phyloP scores from a whole-genome alignment of 768 basidiomycete genomes.

The Collybia sp. region DNA sequence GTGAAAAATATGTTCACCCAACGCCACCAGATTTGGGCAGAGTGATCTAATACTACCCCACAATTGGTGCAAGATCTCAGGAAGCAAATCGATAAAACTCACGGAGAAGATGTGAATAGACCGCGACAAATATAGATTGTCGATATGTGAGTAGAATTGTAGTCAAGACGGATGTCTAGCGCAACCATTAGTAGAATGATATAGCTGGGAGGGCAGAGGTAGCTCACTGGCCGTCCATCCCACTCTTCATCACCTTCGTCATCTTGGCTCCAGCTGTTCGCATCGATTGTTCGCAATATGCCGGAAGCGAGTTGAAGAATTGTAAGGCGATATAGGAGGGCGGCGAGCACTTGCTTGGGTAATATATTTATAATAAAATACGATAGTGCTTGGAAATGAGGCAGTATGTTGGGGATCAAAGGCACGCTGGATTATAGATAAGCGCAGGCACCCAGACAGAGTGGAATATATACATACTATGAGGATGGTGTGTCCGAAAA shows the following conservation, averaged over 20 bases:
- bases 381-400: constrained; percentile 72
- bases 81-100: constrained; percentile 24
- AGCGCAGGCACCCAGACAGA: not conserved
- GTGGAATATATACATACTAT: constrained; percentile 47
- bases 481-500: constrained; percentile 71
- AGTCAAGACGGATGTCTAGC: constrained; percentile 72
- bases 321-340: constrained; percentile 73
- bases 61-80: not conserved
- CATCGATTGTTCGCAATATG: constrained; percentile 81
- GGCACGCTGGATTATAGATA: constrained; percentile 48
- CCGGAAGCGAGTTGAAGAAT: constrained; percentile 79
- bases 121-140: constrained; percentile 80
- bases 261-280: constrained; percentile 73
- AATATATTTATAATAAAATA: constrained; percentile 84
- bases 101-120: constrained; percentile 85
- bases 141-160: constrained; percentile 75
- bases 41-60: constrained; percentile 70
- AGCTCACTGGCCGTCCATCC: constrained; percentile 68
- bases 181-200: constrained; percentile 3
- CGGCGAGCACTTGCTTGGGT: constrained; percentile 78
- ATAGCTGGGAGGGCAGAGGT: not conserved
- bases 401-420: constrained; percentile 71
- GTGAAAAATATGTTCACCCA: constrained; percentile 92
- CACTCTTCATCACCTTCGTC: constrained; percentile 59
- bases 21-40: constrained; percentile 92